Percentiles rank a stretch among this genome's conserved stretches.
Conservation (phyloP, 805 yeast genomes). For the Lachancea waltii region DNA sequence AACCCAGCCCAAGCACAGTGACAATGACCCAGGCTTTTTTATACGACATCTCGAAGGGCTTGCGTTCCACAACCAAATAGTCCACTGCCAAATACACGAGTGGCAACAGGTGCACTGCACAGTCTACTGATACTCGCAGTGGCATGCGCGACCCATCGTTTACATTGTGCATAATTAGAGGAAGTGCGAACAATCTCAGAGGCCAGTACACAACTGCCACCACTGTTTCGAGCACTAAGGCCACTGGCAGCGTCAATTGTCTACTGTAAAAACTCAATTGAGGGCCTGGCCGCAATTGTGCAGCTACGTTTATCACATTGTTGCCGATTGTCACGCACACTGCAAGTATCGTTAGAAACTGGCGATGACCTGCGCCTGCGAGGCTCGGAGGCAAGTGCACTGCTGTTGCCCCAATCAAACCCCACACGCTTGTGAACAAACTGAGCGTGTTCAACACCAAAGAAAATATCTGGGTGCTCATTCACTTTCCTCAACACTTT, state of each 20-base stretch:
- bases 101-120: constrained; percentile 57
- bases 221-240: constrained; percentile 51
- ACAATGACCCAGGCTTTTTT: constrained; percentile 38
- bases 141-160: constrained; percentile 21
- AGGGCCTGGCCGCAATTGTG: constrained; percentile 11
- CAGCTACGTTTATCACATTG: constrained; percentile 34
- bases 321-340: constrained; percentile 42
- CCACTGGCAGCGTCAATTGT: constrained; percentile 39
- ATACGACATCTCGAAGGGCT: constrained; percentile 35
- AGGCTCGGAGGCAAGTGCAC: constrained; percentile 44
- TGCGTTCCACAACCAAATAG: constrained; percentile 46
- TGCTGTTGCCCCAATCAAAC: constrained; percentile 23
- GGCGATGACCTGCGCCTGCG: constrained; percentile 57
- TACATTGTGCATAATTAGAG: constrained; percentile 39
- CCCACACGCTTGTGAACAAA: constrained; percentile 22
- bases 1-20: constrained; percentile 34
- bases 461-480: constrained; percentile 7
- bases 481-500: background rate
- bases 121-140: constrained; percentile 47
- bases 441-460: constrained; percentile 18
- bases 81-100: constrained; percentile 46
- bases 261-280: constrained; percentile 13
- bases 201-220: constrained; percentile 69
- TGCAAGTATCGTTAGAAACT: constrained; percentile 66
- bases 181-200: constrained; percentile 45